Percentiles rank a stretch among this genome's conserved stretches.
Evolutionary conservation across 2,329 filamentous ascomycete species (phyloP).

Genomic region (Epichloe aotearoae): DNA sequence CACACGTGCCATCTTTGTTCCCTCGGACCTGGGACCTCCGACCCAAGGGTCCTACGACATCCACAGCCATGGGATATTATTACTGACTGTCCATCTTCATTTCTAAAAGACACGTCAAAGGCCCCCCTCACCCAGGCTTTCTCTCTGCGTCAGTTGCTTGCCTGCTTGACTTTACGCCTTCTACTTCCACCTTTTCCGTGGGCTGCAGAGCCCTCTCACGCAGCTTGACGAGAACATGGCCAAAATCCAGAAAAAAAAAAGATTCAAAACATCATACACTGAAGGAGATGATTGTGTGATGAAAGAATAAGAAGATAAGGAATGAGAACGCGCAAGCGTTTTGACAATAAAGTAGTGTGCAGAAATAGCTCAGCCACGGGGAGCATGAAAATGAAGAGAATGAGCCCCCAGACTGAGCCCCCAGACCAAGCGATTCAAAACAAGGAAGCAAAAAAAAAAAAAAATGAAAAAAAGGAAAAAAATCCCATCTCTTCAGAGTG

Average conservation of each 20-base stretch:
- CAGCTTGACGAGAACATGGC: not conserved
- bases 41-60: not conserved
- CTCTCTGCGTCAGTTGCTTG: not conserved
- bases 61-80: not conserved
- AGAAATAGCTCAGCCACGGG: not conserved
- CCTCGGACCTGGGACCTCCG: not conserved
- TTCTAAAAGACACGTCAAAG: not conserved
- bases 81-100: not conserved
- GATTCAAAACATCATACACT: slow-evolving; percentile 17
- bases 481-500: slow-evolving; percentile 16
- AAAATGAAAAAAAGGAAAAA: too few relatives aligned
- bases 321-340: not conserved
- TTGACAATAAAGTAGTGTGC: not conserved
- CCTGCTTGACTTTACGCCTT: not conserved
- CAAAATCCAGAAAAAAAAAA: slow-evolving; percentile 7
- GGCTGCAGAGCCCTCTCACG: not conserved
- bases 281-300: slow-evolving; percentile 11
- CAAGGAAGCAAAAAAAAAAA: slow-evolving; percentile 5
- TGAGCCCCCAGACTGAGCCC: slow-evolving; percentile 6
- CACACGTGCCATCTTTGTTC: not conserved
- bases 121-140: not conserved
- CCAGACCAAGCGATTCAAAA: slow-evolving; percentile 13
- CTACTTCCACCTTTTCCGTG: not conserved
- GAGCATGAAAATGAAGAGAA: slow-evolving; percentile 6
- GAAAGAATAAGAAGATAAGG: slow-evolving; percentile 18